phyloP scores from a whole-genome alignment of 306 rosid genomes.

The Spatholobus suberectus region DNA sequence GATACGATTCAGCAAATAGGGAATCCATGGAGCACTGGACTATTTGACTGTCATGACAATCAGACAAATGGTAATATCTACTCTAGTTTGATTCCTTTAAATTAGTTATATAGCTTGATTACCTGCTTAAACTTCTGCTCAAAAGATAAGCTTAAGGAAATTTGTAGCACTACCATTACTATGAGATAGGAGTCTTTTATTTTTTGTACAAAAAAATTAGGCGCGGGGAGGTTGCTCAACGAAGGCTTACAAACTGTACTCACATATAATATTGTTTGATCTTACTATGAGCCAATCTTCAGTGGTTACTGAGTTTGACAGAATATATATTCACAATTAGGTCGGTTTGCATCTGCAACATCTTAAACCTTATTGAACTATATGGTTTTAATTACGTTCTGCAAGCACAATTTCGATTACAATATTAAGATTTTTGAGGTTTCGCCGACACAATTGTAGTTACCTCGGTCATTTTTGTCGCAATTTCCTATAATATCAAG shows the following conservation, averaged over 20 bases:
- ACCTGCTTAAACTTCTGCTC: neutral
- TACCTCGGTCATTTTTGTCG: neutral
- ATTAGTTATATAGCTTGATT: neutral
- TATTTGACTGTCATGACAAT: constrained; percentile 71
- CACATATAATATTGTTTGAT: neutral
- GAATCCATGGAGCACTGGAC: constrained; percentile 65
- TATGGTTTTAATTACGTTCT: neutral
- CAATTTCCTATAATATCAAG: neutral
- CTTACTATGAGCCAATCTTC: neutral
- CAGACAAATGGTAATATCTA: constrained; percentile 61
- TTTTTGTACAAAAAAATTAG: neutral
- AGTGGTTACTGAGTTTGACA: neutral
- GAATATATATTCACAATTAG: neutral
- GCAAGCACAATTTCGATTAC: neutral
- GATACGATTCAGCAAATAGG: constrained; percentile 46
- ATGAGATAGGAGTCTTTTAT: neutral
- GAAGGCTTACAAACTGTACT: neutral
- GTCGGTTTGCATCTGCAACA: neutral
- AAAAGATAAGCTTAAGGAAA: neutral
- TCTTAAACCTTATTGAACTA: neutral
- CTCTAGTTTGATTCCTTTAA: neutral
- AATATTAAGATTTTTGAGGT: neutral
- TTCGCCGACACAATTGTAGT: neutral
- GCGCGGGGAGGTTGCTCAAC: neutral
- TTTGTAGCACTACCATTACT: neutral